Evolutionary conservation across 495 filamentous ascomycete genomes (phyloP).

Genomic region (Lophiostoma macrostomum): DNA sequence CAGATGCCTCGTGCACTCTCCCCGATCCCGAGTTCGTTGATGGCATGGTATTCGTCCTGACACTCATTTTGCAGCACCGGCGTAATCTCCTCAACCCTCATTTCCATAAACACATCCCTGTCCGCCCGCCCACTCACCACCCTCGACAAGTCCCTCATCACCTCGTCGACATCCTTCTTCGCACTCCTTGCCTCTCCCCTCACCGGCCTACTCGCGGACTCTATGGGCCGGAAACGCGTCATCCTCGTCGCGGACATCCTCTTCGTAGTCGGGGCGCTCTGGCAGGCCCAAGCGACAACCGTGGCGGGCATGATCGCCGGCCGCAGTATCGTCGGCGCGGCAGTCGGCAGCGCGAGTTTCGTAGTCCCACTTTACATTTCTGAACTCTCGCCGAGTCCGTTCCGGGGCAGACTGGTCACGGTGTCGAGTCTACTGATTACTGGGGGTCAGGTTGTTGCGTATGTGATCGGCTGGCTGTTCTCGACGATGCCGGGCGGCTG

Average conservation of each 20-base stretch:
- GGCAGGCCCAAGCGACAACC: conserved; percentile 62
- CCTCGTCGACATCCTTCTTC: conserved; percentile 74
- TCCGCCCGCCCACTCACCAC: conserved; percentile 63
- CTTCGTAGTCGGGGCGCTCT: conserved; percentile 70
- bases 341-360: conserved; percentile 78
- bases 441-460: conserved; percentile 80
- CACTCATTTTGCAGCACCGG: conserved; percentile 64
- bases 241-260: conserved; percentile 76
- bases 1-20: too few species aligned
- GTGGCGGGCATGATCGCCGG: conserved; percentile 76
- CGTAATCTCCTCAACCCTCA: conserved; percentile 83
- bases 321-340: conserved; percentile 73
- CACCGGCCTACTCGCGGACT: conserved; percentile 72
- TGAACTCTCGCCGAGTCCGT: conserved; percentile 73
- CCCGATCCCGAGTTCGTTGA: neutral
- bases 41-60: neutral
- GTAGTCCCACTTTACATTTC: conserved; percentile 79
- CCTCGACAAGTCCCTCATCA: conserved; percentile 80
- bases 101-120: conserved; percentile 74
- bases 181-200: conserved; percentile 76
- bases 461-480: conserved; percentile 69
- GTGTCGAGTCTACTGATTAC: conserved; percentile 79
- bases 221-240: conserved; percentile 67
- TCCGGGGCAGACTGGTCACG: conserved; percentile 73
- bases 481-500: conserved; percentile 64